Evolutionary conservation across 129 eudicot species (phyloP).

Genomic region (Tanacetum coccineum): DNA sequence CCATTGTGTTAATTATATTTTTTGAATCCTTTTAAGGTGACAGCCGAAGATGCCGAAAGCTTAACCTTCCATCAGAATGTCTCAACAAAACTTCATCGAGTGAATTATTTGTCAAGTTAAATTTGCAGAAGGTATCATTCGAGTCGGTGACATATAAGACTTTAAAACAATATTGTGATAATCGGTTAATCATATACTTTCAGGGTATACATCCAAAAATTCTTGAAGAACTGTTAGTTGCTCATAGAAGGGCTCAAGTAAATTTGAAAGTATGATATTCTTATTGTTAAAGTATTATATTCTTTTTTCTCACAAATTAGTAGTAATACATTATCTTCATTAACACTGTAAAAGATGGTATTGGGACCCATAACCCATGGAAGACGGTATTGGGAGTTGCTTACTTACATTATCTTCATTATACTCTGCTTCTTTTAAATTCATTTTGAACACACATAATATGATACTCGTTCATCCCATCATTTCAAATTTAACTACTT

Average conservation of each 20-base stretch:
- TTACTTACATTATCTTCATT: no score
- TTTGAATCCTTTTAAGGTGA: slow-evolving; percentile 51
- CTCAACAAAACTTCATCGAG: slow-evolving; percentile 93
- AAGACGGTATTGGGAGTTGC: no score
- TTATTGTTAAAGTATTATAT: slow-evolving; percentile 6
- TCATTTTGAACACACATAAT: no score
- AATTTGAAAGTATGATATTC: slow-evolving; percentile 67
- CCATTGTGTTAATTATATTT: slow-evolving; percentile 12
- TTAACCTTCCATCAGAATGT: slow-evolving; percentile 82
- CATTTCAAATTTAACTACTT: no score
- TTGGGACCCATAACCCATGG: no score
- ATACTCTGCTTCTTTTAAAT: background rate
- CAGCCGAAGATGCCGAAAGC: slow-evolving; percentile 79
- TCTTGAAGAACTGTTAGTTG: slow-evolving; percentile 94
- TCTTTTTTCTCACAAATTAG: background rate
- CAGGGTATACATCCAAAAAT: slow-evolving; percentile 99
- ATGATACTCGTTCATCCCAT: no score
- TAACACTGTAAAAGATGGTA: no score
- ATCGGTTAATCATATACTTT: slow-evolving; percentile 18
- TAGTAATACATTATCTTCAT: no score
- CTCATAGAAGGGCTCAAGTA: slow-evolving; percentile 96
- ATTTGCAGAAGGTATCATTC: slow-evolving; percentile 71
- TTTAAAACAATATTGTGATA: slow-evolving; percentile 11
- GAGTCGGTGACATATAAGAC: slow-evolving; percentile 1
- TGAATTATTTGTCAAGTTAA: slow-evolving; percentile 84